Base-by-base conservation (phyloP, 1,284 basidiomycete species). In the Trichosporon ovoides region DNA sequence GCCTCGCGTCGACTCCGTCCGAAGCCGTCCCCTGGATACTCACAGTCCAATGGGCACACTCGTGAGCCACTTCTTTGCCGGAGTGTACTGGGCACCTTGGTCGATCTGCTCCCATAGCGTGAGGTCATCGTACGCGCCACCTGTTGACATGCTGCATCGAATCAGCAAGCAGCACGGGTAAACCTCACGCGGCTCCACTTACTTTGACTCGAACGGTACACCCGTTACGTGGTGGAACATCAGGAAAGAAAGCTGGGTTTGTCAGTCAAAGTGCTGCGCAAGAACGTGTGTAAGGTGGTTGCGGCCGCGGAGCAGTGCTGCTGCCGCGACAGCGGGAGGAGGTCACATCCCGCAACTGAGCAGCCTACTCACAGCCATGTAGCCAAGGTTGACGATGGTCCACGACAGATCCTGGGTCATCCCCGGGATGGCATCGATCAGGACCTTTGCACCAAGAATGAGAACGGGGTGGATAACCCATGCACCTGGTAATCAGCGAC, bases 41-140 rank as follows among this genome's bases (percentile, higher is more conserved):
- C 70, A 97, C 91, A 99, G 80, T 35, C 84, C 84, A 68, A 98
- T 89, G 2, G 95, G 95, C 10, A 96, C 87, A 58, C 85, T 87
- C 57, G 96, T 85, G 38, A 99, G 81, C 91, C 94, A 98, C 76
- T 99, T 99, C 81, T 95, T 97, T 3, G 95, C 87, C 0, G 95
- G 95, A 2, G 95, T 99, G 78, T 98, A 96, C 71, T 98, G 95
- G 0, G 94, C 95, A 38, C 95, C 95, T 60, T 91, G 88, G 77
- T 99, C 95, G 61, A 99, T 99, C 82, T 99, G 95, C 75, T 99
- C 95, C 95, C 95, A 99, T 24, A 99, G 80, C 0, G 96, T 98
- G 51, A 98, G 83, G 67, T 97, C 91, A 75, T 98, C 95, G 78
- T 96, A 98, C 6, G 91, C 95, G 40, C 96, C 96, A 13, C 87